A percentile compares a stretch with the other conserved stretches of the same genome.
These are phyloP conservation scores for Exophiala oligosperma DNA, from an alignment of 2,329 filamentous ascomycete species.

Conservation along the genomic window DNA sequence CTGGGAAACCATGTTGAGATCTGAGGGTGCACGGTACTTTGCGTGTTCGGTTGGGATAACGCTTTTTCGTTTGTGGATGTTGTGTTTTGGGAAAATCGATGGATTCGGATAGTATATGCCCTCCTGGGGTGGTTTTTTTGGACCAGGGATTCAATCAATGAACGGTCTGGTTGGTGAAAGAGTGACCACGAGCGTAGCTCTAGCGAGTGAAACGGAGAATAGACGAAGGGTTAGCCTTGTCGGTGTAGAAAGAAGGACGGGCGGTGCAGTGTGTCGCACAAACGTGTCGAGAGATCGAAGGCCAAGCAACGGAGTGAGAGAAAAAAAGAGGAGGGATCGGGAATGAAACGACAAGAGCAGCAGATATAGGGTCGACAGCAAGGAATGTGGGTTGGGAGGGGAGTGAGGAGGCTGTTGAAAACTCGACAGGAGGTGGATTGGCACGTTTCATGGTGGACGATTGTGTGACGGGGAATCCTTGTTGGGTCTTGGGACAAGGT, in stretches of 20 bases:
- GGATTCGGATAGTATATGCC: constrained; percentile 14
- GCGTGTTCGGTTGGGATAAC: constrained; percentile 1
- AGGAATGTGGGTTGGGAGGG: constrained; percentile 6
- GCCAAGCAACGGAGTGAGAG: constrained; percentile 23
- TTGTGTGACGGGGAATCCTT: constrained; percentile 18
- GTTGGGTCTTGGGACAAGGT: not conserved
- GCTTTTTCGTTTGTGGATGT: not conserved
- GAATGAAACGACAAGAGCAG: constrained; percentile 23
- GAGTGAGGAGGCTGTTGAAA: constrained; percentile 7
- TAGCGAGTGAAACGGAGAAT: constrained; percentile 21
- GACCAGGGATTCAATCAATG: constrained; percentile 20
- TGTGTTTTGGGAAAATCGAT: not conserved
- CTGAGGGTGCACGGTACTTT: not conserved
- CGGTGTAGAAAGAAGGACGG: constrained; percentile 24
- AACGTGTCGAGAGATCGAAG: constrained; percentile 31
- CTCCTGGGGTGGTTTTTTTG: constrained; percentile 16
- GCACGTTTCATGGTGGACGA: constrained; percentile 25
- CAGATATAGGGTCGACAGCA: constrained; percentile 19
- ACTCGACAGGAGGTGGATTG: constrained; percentile 20
- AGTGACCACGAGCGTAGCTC: constrained; percentile 30
- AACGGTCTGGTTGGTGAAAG: constrained; percentile 25
- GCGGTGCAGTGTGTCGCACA: constrained; percentile 32
- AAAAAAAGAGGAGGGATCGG: constrained; percentile 12
- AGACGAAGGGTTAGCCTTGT: constrained; percentile 29
- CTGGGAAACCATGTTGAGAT: constrained; percentile 28